Percentiles rank a stretch among this genome's conserved stretches.
Evolutionary conservation across 306 rosid species (phyloP).

Genomic region (Medicago truncatula): MtrunA17r5.0-ANR NC_053049.1:10642001-10642500

Average conservation of each 20-base stretch:
- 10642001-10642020: neutral
- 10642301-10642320: constrained; percentile 48
- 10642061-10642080: too few species aligned
- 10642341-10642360: constrained; percentile 47
- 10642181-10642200: too few species aligned
- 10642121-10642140: too few species aligned
- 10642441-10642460: constrained; percentile 21
- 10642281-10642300: constrained; percentile 64
- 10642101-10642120: too few species aligned
- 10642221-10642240: constrained; percentile 15
- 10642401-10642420: constrained; percentile 11
- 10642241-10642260: neutral
- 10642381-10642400: constrained; percentile 42
- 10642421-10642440: constrained; percentile 33
- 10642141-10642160: too few species aligned
- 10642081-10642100: too few species aligned
- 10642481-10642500: neutral
- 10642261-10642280: neutral
- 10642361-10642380: constrained; percentile 58
- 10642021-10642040: too few species aligned
- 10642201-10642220: neutral
- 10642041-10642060: too few species aligned
- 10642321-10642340: constrained; percentile 48
- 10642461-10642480: constrained; percentile 37
- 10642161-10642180: too few species aligned